These are phyloP conservation scores for Paraphoma chrysanthemicola DNA, from an alignment of 2,329 filamentous ascomycete species.

Conservation along the genomic window DNA sequence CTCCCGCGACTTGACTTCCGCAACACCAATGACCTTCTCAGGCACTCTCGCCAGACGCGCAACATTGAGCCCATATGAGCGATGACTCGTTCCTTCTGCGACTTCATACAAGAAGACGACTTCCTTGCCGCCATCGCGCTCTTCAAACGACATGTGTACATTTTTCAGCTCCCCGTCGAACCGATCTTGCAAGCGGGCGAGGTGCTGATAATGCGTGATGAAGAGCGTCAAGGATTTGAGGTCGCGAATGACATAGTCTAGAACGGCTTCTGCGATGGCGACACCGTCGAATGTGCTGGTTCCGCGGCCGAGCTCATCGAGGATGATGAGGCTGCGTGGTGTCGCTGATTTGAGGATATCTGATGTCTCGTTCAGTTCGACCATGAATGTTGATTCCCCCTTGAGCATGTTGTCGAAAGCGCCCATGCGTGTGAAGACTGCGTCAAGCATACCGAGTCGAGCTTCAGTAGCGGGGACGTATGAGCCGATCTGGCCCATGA, in stretches of 20 bases:
- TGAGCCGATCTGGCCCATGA: slow-evolving; percentile 93
- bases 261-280: slow-evolving; percentile 90
- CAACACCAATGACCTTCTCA: slow-evolving; percentile 76
- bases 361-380: slow-evolving; percentile 91
- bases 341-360: slow-evolving; percentile 91
- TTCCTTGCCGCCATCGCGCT: slow-evolving; percentile 65
- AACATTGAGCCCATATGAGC: slow-evolving; percentile 94
- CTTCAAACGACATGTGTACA: slow-evolving; percentile 88
- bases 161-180: slow-evolving; percentile 76
- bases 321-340: slow-evolving; percentile 81
- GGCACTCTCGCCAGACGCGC: slow-evolving; percentile 85
- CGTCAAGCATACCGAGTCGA: slow-evolving; percentile 81
- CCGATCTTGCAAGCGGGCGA: slow-evolving; percentile 74
- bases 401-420: slow-evolving; percentile 96
- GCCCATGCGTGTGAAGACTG: slow-evolving; percentile 94
- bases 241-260: slow-evolving; percentile 81
- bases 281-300: slow-evolving; percentile 96
- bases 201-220: slow-evolving; percentile 95
- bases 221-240: slow-evolving; percentile 84
- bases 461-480: slow-evolving; percentile 85
- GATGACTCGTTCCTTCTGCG: slow-evolving; percentile 86
- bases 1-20: slow-evolving; percentile 78
- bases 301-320: slow-evolving; percentile 93
- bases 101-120: slow-evolving; percentile 97
- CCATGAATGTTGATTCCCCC: slow-evolving; percentile 97